These are phyloP conservation scores for Cyclotella atomus DNA, from an alignment of 108 stramenopile species.

Conservation along the genomic window DNA sequence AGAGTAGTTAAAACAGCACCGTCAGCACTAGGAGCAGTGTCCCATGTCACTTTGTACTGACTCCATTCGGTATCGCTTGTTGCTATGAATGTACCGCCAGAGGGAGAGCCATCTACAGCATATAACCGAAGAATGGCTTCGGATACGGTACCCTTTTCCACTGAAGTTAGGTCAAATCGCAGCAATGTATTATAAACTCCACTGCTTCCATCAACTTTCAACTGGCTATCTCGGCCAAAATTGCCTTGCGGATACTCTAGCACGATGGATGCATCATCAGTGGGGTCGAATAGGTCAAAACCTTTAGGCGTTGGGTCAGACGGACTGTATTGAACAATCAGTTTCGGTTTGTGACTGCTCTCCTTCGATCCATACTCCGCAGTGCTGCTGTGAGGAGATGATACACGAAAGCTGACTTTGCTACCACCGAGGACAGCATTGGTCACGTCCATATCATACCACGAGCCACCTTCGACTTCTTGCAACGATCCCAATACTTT, in stretches of 20 bases:
- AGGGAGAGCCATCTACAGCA: slow-evolving; percentile 47
- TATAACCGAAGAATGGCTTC: slow-evolving; percentile 47
- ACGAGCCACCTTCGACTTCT: slow-evolving; percentile 42
- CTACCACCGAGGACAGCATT: slow-evolving; percentile 45
- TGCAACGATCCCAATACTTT: slow-evolving; percentile 35
- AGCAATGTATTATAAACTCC: slow-evolving; percentile 41
- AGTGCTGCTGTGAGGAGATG: slow-evolving; percentile 40
- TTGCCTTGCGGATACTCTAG: slow-evolving; percentile 27
- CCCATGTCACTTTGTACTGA: slow-evolving; percentile 39
- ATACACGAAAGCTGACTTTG: slow-evolving; percentile 46
- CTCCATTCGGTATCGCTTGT: slow-evolving; percentile 31
- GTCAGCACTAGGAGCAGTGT: slow-evolving; percentile 32
- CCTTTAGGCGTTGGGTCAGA: slow-evolving; percentile 35
- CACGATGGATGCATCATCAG: slow-evolving; percentile 44
- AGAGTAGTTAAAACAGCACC: slow-evolving; percentile 34
- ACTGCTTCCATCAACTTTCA: slow-evolving; percentile 34
- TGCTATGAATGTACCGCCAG: slow-evolving; percentile 40
- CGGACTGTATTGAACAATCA: slow-evolving; percentile 34
- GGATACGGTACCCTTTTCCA: slow-evolving; percentile 35
- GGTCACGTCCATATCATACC: slow-evolving; percentile 49
- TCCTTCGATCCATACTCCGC: slow-evolving; percentile 46
- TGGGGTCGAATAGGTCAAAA: slow-evolving; percentile 22
- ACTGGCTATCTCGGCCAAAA: slow-evolving; percentile 37
- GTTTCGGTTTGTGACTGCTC: slow-evolving; percentile 34
- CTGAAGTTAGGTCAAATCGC: slow-evolving; percentile 42